phyloP scores from a whole-genome alignment of 2,329 filamentous ascomycete genomes.

The Canariomyces notabilis region DNA sequence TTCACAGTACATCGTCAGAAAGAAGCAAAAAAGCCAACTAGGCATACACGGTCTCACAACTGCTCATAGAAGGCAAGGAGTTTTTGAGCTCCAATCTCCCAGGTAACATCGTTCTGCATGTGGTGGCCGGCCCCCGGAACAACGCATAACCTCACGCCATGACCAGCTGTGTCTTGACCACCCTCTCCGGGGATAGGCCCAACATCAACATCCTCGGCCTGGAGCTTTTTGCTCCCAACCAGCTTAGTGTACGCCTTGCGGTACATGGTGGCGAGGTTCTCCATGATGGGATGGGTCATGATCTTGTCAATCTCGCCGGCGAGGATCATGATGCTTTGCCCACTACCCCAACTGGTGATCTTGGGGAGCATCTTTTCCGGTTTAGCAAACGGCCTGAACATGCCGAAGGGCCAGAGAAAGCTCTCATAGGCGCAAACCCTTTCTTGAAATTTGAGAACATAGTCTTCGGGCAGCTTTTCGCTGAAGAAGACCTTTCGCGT shows the following conservation, averaged over 20 bases:
- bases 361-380: constrained; percentile 36
- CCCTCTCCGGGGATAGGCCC: constrained; percentile 20
- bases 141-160: constrained; percentile 38
- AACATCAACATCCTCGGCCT: constrained; percentile 19
- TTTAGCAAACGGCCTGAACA: constrained; percentile 41
- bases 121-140: constrained; percentile 47
- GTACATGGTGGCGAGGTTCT: constrained; percentile 37
- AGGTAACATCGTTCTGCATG: constrained; percentile 47
- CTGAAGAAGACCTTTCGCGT: constrained; percentile 49
- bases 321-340: constrained; percentile 36
- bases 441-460: constrained; percentile 39
- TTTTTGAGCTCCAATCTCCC: constrained; percentile 43
- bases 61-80: constrained; percentile 38
- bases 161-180: constrained; percentile 26
- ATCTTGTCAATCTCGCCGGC: constrained; percentile 38
- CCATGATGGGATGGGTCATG: constrained; percentile 35
- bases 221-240: constrained; percentile 29
- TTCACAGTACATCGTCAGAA: neutral
- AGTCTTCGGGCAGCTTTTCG: constrained; percentile 34
- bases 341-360: constrained; percentile 28
- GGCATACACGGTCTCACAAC: constrained; percentile 17
- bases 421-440: constrained; percentile 46
- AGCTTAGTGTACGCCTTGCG: constrained; percentile 30
- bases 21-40: neutral
- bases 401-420: constrained; percentile 47